Conservation (phyloP, 306 rosid genomes). For the Gillenia trifoliata region DNA sequence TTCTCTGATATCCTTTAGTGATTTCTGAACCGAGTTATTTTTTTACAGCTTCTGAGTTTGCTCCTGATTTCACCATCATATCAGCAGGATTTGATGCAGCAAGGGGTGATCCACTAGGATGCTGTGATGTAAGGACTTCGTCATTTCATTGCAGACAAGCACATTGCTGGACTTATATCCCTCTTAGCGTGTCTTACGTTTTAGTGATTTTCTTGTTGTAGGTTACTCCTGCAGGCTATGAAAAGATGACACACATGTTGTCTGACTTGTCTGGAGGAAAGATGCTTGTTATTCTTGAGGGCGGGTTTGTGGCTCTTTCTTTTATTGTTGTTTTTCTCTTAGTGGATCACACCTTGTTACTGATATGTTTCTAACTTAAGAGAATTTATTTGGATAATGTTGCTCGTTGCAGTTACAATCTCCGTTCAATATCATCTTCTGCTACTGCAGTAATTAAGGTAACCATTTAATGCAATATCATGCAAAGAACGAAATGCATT, state of each 20-base stretch:
- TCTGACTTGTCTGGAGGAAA: constrained; percentile 75
- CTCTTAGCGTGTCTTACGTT: background rate
- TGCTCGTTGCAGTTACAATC: constrained; percentile 78
- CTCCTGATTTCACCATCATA: constrained; percentile 88
- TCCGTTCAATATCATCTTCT: constrained; percentile 91
- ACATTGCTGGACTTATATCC: background rate
- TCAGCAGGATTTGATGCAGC: constrained; percentile 99
- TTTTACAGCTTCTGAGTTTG: constrained; percentile 77
- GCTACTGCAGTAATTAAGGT: constrained; percentile 93
- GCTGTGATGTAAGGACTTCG: constrained; percentile 74
- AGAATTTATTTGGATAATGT: constrained; percentile 23
- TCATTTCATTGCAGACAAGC: constrained; percentile 3
- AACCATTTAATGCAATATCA: background rate
- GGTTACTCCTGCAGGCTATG: constrained; percentile 95
- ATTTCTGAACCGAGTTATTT: constrained; percentile 16
- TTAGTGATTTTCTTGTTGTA: constrained; percentile 35
- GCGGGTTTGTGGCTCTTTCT: constrained; percentile 72
- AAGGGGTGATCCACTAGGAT: constrained; percentile 95
- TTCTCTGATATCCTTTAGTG: constrained; percentile 7
- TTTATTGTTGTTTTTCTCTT: constrained; percentile 17
- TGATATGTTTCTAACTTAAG: constrained; percentile 10
- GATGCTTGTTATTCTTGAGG: constrained; percentile 94
- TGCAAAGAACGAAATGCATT: background rate
- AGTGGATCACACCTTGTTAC: background rate
- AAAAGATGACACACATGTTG: constrained; percentile 84